Conservation (phyloP, 768 basidiomycete genomes). For the Tulasnella sp. region DNA sequence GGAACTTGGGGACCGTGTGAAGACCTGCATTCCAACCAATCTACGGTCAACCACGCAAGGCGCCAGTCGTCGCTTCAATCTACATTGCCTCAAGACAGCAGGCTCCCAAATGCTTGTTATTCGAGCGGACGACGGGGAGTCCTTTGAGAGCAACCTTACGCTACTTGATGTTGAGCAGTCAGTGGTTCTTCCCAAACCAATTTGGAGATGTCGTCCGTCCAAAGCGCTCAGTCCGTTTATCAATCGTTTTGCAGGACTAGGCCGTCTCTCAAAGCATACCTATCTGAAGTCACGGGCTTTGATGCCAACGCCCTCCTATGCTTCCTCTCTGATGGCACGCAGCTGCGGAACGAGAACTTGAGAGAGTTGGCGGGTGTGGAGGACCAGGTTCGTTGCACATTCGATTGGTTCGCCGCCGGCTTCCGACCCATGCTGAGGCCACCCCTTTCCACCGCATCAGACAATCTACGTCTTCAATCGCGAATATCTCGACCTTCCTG, state of each 20-base stretch:
- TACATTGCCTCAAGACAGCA: not conserved
- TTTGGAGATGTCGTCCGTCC: not conserved
- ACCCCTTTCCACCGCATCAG: conserved; percentile 38
- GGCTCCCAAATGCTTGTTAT: conserved; percentile 16
- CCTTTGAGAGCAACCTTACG: conserved; percentile 11
- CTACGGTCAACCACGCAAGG: conserved; percentile 5
- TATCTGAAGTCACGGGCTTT: conserved; percentile 68
- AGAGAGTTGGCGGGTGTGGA: conserved; percentile 70
- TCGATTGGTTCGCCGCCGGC: conserved; percentile 6
- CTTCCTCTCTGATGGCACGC: conserved; percentile 74
- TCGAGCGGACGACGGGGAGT: conserved; percentile 19
- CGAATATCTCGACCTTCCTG: conserved; percentile 64
- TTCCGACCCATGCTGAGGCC: not conserved
- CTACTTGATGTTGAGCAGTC: conserved; percentile 24
- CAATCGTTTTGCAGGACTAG: not conserved
- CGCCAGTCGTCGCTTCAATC: not conserved
- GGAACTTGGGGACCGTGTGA: conserved; percentile 4
- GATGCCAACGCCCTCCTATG: conserved; percentile 67
- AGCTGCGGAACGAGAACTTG: conserved; percentile 65
- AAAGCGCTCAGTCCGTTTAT: conserved; percentile 9
- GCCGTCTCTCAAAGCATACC: conserved; percentile 55
- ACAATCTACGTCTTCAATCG: conserved; percentile 83
- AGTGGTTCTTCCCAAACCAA: not conserved
- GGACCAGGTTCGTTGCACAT: conserved; percentile 57
- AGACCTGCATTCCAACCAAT: not conserved